These are phyloP conservation scores for Intubia oerlemansii DNA, from an alignment of 2,329 filamentous ascomycete species.

Conservation along the genomic window DNA sequence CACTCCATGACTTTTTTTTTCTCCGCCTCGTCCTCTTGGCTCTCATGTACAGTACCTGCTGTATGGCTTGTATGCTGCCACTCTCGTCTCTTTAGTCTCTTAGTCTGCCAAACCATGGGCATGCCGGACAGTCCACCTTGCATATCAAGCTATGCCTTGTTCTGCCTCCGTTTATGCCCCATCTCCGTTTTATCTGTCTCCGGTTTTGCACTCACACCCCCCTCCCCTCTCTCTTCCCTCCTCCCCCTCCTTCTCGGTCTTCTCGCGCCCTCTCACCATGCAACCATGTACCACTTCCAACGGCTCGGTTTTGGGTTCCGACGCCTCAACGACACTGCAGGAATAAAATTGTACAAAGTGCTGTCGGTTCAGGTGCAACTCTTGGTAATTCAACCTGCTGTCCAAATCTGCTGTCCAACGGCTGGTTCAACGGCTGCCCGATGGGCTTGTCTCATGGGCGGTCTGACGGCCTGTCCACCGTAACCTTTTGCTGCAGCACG, in stretches of 20 bases:
- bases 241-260: neutral
- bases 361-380: too few relatives aligned
- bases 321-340: too few relatives aligned
- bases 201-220: conserved; percentile 1
- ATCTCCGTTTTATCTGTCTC: conserved; percentile 3
- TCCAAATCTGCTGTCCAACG: too few relatives aligned
- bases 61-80: neutral
- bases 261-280: too few relatives aligned
- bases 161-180: conserved; percentile 4
- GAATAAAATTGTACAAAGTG: too few relatives aligned
- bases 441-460: too few relatives aligned
- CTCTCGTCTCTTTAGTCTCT: neutral
- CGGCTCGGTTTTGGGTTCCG: neutral
- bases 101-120: conserved; percentile 1
- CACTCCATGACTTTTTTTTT: neutral
- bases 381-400: too few relatives aligned
- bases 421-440: too few relatives aligned
- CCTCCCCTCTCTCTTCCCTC: neutral
- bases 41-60: neutral
- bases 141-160: conserved; percentile 5
- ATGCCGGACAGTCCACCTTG: too few relatives aligned
- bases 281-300: too few relatives aligned
- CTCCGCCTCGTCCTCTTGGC: neutral
- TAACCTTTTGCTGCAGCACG: too few relatives aligned
- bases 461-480: too few relatives aligned